Evolutionary conservation across 2,329 filamentous ascomycete genomes (phyloP), one percentile per base, ranked within the genome.

Genomic region (Huntiella bhutanensis): DNA sequence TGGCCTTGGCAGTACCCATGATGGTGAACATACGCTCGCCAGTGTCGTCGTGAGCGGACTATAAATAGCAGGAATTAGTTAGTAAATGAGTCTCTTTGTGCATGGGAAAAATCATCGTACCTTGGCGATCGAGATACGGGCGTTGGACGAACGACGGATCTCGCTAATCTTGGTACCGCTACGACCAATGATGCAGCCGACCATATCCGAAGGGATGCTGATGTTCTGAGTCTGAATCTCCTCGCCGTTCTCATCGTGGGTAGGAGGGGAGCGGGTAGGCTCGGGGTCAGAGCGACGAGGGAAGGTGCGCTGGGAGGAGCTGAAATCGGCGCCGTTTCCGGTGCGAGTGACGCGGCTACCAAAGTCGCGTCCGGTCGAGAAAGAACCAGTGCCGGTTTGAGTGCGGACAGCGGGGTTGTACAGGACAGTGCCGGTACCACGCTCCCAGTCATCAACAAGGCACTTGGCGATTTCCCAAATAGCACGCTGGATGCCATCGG

Each of bases 21-120:
- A 98, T 98, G 58, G 91, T 98, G 68, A 98, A 98, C 91, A 98
- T 98, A 57, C 91, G 80, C 72, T 98, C 91, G 54, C 91, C 91
- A 51, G 85, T 92, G 55, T 96, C 91, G 56, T 98, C 91, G 58
- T 98, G 91, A 48, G 91, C 85, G 41, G 87, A 80, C 73, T 78
- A 46, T 4, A 22, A 16, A 36, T n/a, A 16, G 15, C n/a, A 8
- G 37, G 5, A 46, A 17, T 5, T 17, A 12, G 17, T 12, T n/a
- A 17, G 19, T 41, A n/a, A 37, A 15, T 36, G 34, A 2, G 15
- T 8, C 1, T n/a, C 5, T 12, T 6, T 35, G 13, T 5, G 32
- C 33, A 4, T 10, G 17, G 15, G n/a, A 16, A 12, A 19, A n/a
- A 8, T 37, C 8, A 41, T 43, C 63, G 59, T 59, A 73, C 79